phyloP scores from a whole-genome alignment of 73 alveolate genomes.

The Strombidium stylifer region DNA sequence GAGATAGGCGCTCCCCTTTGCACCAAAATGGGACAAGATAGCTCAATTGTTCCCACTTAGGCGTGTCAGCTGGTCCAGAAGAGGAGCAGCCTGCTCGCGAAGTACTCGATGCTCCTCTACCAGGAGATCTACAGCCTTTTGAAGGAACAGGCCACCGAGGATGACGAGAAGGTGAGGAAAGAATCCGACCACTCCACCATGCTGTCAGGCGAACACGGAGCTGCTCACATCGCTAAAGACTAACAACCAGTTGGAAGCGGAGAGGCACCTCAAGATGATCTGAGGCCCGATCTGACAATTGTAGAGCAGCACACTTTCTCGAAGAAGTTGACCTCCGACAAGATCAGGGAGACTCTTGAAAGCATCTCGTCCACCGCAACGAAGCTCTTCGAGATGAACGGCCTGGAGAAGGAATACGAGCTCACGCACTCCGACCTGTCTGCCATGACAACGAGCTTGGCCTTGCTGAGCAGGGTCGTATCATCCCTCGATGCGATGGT shows the following conservation, averaged over 20 bases:
- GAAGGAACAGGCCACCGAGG: too few relatives aligned
- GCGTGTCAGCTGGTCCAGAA: neutral
- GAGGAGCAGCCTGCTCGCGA: neutral
- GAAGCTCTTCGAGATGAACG: slow-evolving; percentile 1
- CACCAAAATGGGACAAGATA: too few relatives aligned
- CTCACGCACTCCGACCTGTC: neutral
- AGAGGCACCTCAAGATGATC: neutral
- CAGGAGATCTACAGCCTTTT: neutral
- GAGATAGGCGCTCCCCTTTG: too few relatives aligned
- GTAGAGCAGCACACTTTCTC: slow-evolving; percentile 3
- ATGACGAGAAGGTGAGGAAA: too few relatives aligned
- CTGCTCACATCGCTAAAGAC: too few relatives aligned
- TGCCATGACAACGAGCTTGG: slow-evolving; percentile 1
- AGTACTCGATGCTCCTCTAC: neutral
- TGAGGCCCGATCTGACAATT: neutral
- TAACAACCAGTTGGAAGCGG: neutral
- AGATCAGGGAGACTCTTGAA: neutral
- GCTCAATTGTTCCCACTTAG: too few relatives aligned
- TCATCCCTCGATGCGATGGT: neutral
- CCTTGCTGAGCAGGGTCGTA: neutral
- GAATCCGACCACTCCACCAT: too few relatives aligned
- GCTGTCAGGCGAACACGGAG: too few relatives aligned
- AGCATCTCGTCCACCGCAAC: neutral
- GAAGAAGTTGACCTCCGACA: neutral
- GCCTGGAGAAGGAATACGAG: neutral